Base-by-base conservation (phyloP, 768 basidiomycete genomes). In the Suillus bovinus region DNA sequence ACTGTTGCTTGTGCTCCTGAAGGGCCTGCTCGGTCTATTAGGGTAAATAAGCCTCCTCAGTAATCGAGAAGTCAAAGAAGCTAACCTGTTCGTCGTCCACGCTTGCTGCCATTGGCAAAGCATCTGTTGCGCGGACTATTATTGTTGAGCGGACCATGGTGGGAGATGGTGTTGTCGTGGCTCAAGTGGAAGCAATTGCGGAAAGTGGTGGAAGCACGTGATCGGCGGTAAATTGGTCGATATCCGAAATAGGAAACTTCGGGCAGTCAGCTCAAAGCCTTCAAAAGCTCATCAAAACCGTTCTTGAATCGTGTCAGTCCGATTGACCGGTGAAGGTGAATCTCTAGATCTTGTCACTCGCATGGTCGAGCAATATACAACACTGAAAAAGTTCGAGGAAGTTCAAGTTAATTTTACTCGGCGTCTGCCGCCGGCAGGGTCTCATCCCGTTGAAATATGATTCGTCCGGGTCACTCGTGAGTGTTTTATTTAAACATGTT, bases 1-100 rank as follows among this genome's bases (percentile, higher is more conserved):
- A 87, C 74, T 99, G 96, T 68, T 98, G 96, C 74, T 99, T 99
- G 81, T 98, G 94, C 77, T 99, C 97, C 72, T 95, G 93, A 44
- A 99, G 80, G 61, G 89, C 83, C 72, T 91, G 90, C 76, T 99
- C 96, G 67, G 94, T 97, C 96, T 99, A 66, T 50, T 58, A 55
- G 58, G 31, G 38, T 29, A 14, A 31, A 36, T 11, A 5, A 58
- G n/a, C 2, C 58, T 49, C 20, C 33, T 29, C 2, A 33, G 11
- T 52, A 7, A 29, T 2, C n/a, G 27, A 13, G 22, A 29, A n/a
- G 27, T 1, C 13, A 29, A 61, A 42, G 27, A 24, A 36, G 70
- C 81, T 63, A 41, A 96, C 96, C 83, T 93, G 89, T 75, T 99
- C 96, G 71, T 99, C 97, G 72, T 99, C 97, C 14, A 98, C 97